Evolutionary conservation across 1,139 yeast genomes (phyloP).

Genomic region (Hanseniaspora sp.): DNA sequence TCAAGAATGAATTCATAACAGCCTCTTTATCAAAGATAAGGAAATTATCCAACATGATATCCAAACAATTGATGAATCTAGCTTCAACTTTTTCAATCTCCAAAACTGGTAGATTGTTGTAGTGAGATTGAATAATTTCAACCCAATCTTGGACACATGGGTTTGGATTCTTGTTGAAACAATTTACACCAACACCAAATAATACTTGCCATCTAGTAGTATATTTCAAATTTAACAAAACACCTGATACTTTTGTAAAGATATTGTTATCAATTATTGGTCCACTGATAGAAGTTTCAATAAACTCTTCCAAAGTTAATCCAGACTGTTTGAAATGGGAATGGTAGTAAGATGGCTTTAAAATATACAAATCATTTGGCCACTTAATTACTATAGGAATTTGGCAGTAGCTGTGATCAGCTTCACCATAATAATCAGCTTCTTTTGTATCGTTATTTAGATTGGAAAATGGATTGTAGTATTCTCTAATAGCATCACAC

Average conservation of each 20-base stretch:
- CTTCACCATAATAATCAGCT: conserved; percentile 25
- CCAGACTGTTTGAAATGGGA: conserved; percentile 19
- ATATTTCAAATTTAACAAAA: conserved; percentile 71
- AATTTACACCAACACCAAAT: conserved; percentile 81
- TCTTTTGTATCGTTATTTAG: conserved; percentile 30
- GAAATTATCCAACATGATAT: conserved; percentile 50
- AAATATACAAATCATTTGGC: conserved; percentile 88
- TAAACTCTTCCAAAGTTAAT: conserved; percentile 15
- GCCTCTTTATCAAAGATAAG: conserved; percentile 46
- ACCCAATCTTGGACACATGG: conserved; percentile 71
- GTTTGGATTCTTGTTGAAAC: conserved; percentile 80
- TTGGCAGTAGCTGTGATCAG: conserved; percentile 41
- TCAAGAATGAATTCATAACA: conserved; percentile 42
- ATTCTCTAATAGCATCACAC: conserved; percentile 60
- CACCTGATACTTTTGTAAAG: conserved; percentile 72
- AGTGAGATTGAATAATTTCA: conserved; percentile 43
- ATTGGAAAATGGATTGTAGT: conserved; percentile 32
- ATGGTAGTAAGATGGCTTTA: conserved; percentile 47
- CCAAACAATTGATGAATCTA: conserved; percentile 52
- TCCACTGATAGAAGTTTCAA: conserved; percentile 33
- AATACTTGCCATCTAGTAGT: conserved; percentile 37
- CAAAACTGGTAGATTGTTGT: conserved; percentile 42
- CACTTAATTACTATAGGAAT: conserved; percentile 79
- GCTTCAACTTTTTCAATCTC: conserved; percentile 61
- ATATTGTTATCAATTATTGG: not conserved